A percentile compares a stretch with the other conserved stretches of the same genome.
These are phyloP conservation scores for Funneliformis mosseae DNA, from an alignment of 192 early-diverging fungal species.

Conservation along the genomic window DNA sequence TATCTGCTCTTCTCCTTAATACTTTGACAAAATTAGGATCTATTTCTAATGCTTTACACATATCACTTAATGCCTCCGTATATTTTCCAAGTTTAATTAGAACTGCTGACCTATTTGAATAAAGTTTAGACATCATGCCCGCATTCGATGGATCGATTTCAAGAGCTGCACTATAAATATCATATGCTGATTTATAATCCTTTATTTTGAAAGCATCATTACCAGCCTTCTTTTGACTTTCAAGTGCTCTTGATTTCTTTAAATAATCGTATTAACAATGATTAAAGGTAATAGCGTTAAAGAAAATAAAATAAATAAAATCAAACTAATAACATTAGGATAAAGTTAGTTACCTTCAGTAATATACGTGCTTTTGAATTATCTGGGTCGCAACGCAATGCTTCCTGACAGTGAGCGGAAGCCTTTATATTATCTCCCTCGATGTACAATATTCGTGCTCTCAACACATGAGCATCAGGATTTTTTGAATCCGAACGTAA, in stretches of 20 bases:
- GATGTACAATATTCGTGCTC: constrained; percentile 70
- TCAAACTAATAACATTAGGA: too few relatives aligned
- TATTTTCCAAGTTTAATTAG: constrained; percentile 64
- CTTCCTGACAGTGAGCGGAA: constrained; percentile 55
- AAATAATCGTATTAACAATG: not conserved
- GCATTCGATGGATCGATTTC: constrained; percentile 67
- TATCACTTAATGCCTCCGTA: constrained; percentile 61
- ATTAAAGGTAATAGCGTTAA: not conserved
- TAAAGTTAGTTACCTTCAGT: constrained; percentile 35
- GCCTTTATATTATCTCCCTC: constrained; percentile 66
- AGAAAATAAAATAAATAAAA: not conserved
- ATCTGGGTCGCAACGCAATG: constrained; percentile 80
- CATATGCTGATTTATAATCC: constrained; percentile 62
- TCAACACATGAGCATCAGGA: constrained; percentile 67
- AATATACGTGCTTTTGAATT: constrained; percentile 65
- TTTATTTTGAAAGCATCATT: constrained; percentile 73
- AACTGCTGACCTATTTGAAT: constrained; percentile 77
- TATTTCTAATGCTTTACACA: constrained; percentile 66
- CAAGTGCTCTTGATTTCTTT: constrained; percentile 65
- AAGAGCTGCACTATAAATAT: constrained; percentile 67
- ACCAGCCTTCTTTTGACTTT: constrained; percentile 67
- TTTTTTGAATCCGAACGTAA: constrained; percentile 65
- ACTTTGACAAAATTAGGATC: constrained; percentile 70
- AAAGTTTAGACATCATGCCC: constrained; percentile 65
- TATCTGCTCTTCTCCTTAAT: constrained; percentile 76